phyloP scores from a whole-genome alignment of 306 rosid genomes.

The Leucaena leucocephala region DNA sequence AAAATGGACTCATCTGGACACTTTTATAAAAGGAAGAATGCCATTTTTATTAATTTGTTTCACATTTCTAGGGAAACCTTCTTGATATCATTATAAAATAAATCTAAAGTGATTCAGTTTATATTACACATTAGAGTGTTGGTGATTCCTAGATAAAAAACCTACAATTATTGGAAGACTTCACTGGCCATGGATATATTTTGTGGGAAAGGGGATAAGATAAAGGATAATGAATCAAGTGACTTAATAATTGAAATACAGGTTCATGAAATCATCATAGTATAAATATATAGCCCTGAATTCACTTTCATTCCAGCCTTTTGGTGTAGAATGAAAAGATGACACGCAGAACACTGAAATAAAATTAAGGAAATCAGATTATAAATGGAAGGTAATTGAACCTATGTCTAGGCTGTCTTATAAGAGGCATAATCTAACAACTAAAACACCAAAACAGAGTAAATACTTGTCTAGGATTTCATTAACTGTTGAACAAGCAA shows the following conservation, averaged over 20 bases:
- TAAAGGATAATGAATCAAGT: not conserved
- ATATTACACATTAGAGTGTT: constrained; percentile 18
- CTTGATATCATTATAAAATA: constrained; percentile 12
- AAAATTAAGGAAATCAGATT: not conserved
- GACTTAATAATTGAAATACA: constrained; percentile 3
- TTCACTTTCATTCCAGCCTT: not conserved
- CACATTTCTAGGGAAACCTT: not conserved
- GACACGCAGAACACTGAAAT: not conserved
- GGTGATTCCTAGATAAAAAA: not conserved
- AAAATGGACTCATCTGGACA: constrained; percentile 9
- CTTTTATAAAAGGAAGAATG: not conserved
- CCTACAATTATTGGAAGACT: not conserved
- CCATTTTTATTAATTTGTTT: not conserved
- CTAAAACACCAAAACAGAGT: not conserved
- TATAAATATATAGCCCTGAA: not conserved
- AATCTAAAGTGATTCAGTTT: not conserved
- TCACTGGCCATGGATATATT: not conserved
- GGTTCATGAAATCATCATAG: not conserved
- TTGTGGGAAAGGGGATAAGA: not conserved
- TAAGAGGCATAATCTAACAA: not conserved
- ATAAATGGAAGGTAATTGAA: not conserved
- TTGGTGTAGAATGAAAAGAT: not conserved
- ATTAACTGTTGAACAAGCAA: not conserved
- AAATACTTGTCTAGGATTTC: not conserved
- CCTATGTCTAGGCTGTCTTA: not conserved